Evolutionary conservation across 108 stramenopile genomes (phyloP).

Genomic region (Aureococcus anophagefferens): DNA sequence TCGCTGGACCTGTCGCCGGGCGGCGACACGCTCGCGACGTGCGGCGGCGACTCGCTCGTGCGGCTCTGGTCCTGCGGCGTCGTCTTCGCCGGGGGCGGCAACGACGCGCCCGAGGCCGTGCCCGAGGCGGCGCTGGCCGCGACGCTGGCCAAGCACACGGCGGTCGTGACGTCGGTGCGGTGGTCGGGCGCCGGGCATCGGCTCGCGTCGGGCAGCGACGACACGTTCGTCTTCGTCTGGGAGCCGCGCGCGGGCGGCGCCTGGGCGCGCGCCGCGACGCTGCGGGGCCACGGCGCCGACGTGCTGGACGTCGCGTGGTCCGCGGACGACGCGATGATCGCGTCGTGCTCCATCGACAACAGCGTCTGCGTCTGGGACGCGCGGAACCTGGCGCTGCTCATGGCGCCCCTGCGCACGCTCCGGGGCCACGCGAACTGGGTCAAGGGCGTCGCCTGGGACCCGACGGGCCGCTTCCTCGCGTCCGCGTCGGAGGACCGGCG

Average conservation of each 20-base stretch:
- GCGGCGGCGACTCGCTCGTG: no score
- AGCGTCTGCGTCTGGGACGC: conserved; percentile 4
- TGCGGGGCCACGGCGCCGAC: conserved; percentile 8
- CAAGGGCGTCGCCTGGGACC: conserved; percentile 18
- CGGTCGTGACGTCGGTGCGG: conserved; percentile 5
- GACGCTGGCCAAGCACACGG: not conserved
- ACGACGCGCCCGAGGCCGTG: no score
- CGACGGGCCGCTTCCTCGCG: conserved; percentile 5
- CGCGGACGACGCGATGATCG: not conserved
- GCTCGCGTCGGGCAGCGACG: conserved; percentile 11
- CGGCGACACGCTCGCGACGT: no score
- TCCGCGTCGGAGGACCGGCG: not conserved
- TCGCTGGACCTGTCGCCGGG: no score
- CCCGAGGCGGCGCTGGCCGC: no score
- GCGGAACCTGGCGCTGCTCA: not conserved
- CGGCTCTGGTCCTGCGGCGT: no score
- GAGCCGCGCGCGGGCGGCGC: not conserved
- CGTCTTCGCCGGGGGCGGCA: no score
- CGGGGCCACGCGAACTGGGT: conserved; percentile 7
- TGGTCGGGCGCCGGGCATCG: conserved; percentile 6
- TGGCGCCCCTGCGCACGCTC: not conserved
- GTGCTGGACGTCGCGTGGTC: conserved; percentile 14
- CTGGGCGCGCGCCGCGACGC: conserved; percentile 1
- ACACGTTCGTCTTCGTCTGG: conserved; percentile 8
- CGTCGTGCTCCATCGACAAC: conserved; percentile 15